These are phyloP conservation scores for Bipolaris oryzae DNA, from an alignment of 2,329 filamentous ascomycete species.

Conservation along the genomic window DNA sequence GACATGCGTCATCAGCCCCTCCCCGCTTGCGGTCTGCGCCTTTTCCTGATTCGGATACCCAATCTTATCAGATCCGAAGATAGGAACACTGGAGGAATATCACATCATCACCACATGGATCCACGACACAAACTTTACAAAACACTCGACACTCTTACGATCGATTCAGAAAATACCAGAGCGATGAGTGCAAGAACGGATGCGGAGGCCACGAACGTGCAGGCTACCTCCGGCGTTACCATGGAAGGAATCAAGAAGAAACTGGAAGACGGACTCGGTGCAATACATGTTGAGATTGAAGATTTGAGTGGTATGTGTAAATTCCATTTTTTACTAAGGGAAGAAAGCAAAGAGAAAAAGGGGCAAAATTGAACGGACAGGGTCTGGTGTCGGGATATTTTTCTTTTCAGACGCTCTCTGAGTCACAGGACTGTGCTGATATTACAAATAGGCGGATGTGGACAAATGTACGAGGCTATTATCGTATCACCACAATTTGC, in stretches of 20 bases:
- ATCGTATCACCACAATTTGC: slow-evolving; percentile 64
- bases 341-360: background rate
- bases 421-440: slow-evolving; percentile 22
- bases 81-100: slow-evolving; percentile 26
- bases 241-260: slow-evolving; percentile 72
- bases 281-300: slow-evolving; percentile 82
- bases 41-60: slow-evolving; percentile 12
- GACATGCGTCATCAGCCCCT: slow-evolving; percentile 26
- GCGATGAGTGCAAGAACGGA: slow-evolving; percentile 54
- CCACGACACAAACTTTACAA: slow-evolving; percentile 44
- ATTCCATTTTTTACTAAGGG: background rate
- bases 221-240: slow-evolving; percentile 68
- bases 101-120: slow-evolving; percentile 34
- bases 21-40: slow-evolving; percentile 10
- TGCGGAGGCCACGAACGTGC: slow-evolving; percentile 57
- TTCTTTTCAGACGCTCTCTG: background rate
- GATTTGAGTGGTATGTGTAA: slow-evolving; percentile 80
- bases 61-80: slow-evolving; percentile 47
- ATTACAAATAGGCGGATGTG: slow-evolving; percentile 64
- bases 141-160: slow-evolving; percentile 36
- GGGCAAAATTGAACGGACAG: too few relatives aligned
- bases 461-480: slow-evolving; percentile 72
- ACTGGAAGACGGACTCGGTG: slow-evolving; percentile 72
- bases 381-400: background rate
- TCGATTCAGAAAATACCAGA: slow-evolving; percentile 21